Evolutionary conservation across 345 rosid species (phyloP).

Genomic region (Camelina neglecta): DNA sequence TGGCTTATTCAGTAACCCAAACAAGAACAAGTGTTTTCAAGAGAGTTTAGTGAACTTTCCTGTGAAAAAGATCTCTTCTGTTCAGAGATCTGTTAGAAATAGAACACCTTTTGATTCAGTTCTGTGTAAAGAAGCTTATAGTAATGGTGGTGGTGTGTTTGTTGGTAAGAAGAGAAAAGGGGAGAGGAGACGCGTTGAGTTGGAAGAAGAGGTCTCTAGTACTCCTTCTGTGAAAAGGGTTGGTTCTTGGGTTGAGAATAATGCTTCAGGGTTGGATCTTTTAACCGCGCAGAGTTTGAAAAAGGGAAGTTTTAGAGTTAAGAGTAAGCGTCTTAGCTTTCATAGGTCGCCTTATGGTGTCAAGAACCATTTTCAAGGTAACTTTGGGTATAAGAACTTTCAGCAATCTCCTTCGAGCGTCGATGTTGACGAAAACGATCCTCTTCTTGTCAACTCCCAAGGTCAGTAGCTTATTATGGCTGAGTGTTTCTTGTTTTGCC

Average conservation of each 20-base stretch:
- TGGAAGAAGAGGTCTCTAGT: constrained; percentile 35
- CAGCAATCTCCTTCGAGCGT: constrained; percentile 40
- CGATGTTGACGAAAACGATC: constrained; percentile 38
- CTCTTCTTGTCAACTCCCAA: constrained; percentile 26
- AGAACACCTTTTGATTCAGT: constrained; percentile 59
- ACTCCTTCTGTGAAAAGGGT: constrained; percentile 26
- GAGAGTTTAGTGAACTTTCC: constrained; percentile 48
- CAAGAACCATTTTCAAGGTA: constrained; percentile 47
- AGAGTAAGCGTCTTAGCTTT: constrained; percentile 40
- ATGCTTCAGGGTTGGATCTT: constrained; percentile 38
- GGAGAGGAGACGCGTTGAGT: constrained; percentile 21
- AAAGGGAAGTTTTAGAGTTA: constrained; percentile 47
- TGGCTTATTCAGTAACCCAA: constrained; percentile 51
- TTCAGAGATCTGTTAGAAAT: constrained; percentile 48
- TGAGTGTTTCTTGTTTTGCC: constrained; percentile 17
- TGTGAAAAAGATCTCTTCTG: constrained; percentile 49
- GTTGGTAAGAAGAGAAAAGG: constrained; percentile 23
- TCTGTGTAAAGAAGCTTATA: constrained; percentile 6
- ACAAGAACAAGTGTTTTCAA: constrained; percentile 54
- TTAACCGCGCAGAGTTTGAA: constrained; percentile 34
- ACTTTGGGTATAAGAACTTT: constrained; percentile 30
- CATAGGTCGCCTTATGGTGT: constrained; percentile 48
- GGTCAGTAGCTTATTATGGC: constrained; percentile 39
- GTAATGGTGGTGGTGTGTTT: constrained; percentile 16
- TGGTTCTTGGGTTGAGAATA: constrained; percentile 26